Conservation (phyloP, 2,329 filamentous ascomycete genomes). For the Ophiostoma perfectum region DNA sequence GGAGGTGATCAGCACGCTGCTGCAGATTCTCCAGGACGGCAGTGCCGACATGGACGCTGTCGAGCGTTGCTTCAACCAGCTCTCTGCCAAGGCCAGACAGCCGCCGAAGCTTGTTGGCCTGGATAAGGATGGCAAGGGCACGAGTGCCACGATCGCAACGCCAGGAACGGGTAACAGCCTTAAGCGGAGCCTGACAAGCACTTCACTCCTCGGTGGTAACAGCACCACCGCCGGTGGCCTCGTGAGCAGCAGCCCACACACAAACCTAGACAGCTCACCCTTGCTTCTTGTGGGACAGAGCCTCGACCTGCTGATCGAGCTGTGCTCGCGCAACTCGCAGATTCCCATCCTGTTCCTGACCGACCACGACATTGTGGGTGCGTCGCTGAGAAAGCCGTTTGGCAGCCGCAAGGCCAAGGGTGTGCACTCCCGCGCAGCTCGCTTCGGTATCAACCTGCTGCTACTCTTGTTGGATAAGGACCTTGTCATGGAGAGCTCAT, state of each 20-base stretch:
- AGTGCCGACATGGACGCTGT: constrained; percentile 89
- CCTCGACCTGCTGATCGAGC: constrained; percentile 73
- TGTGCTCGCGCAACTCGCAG: constrained; percentile 79
- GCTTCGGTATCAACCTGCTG: constrained; percentile 87
- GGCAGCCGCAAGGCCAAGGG: constrained; percentile 78
- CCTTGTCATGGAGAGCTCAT: constrained; percentile 93
- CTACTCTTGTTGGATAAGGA: constrained; percentile 86
- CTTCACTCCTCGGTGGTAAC: constrained; percentile 42
- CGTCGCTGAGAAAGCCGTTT: constrained; percentile 69
- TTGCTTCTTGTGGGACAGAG: constrained; percentile 95
- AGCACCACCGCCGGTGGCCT: not conserved
- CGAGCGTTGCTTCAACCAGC: constrained; percentile 88
- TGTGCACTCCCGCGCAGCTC: constrained; percentile 77
- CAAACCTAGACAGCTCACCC: constrained; percentile 83
- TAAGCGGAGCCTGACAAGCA: constrained; percentile 62
- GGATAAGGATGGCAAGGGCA: constrained; percentile 24
- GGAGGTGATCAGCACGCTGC: constrained; percentile 85
- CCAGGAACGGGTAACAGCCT: constrained; percentile 55
- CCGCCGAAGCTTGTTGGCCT: constrained; percentile 41
- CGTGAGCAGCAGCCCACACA: constrained; percentile 28
- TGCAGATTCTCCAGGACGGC: constrained; percentile 92
- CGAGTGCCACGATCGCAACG: constrained; percentile 57
- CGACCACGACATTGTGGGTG: constrained; percentile 74
- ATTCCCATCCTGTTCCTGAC: constrained; percentile 89
- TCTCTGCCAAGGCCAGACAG: constrained; percentile 86